phyloP scores from a whole-genome alignment of 2,329 filamentous ascomycete genomes.

The Cytospora piceae region DNA sequence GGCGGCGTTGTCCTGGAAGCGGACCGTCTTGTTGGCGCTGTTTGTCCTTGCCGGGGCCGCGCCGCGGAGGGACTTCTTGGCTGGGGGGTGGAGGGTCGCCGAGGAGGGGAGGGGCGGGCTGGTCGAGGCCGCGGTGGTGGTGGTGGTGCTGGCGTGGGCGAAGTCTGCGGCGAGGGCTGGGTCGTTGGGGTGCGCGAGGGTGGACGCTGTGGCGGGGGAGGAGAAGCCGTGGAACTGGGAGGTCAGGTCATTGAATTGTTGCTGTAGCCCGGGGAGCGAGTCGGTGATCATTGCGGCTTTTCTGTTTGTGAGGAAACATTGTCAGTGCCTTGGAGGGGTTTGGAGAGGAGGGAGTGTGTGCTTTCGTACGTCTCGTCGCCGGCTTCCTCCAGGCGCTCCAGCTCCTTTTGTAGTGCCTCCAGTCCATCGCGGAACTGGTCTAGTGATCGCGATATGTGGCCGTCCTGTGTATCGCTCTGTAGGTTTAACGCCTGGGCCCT shows the following conservation, averaged over 20 bases:
- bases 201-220: conserved; percentile 52
- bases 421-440: conserved; percentile 85
- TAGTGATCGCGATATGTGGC: conserved; percentile 84
- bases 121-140: conserved; percentile 36
- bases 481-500: conserved; percentile 81
- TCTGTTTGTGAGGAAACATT: conserved; percentile 34
- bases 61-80: conserved; percentile 37
- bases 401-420: conserved; percentile 67
- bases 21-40: conserved; percentile 69
- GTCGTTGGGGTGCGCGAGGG: conserved; percentile 66
- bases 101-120: conserved; percentile 48
- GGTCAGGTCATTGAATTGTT: conserved; percentile 76
- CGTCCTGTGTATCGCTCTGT: conserved; percentile 79
- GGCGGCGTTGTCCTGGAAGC: conserved; percentile 70
- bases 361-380: conserved; percentile 63
- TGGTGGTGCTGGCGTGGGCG: conserved; percentile 55
- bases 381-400: conserved; percentile 64
- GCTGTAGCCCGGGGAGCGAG: conserved; percentile 68
- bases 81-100: conserved; percentile 29
- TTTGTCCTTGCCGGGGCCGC: conserved; percentile 34
- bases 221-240: conserved; percentile 77
- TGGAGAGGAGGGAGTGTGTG: not conserved
- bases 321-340: conserved; percentile 50
- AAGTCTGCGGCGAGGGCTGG: conserved; percentile 66
- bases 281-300: conserved; percentile 60